Evolutionary conservation across 2,329 filamentous ascomycete genomes (phyloP).

Genomic region (Arthroderma sp.): DNA sequence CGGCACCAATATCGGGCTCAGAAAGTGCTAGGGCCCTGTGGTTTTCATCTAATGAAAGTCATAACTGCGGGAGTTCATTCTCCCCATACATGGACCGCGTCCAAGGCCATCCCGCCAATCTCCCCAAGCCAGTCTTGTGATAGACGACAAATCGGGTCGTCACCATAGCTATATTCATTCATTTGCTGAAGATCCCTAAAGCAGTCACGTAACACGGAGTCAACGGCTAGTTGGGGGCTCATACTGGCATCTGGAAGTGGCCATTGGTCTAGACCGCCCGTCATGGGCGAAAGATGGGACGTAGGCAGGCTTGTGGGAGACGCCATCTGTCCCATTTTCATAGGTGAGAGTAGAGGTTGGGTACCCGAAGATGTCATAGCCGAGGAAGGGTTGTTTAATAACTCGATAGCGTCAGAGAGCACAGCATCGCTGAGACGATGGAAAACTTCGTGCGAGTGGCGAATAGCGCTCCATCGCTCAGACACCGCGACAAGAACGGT

Average conservation of each 20-base stretch:
- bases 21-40: background rate
- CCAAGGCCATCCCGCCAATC: slow-evolving; percentile 16
- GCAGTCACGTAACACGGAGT: slow-evolving; percentile 31
- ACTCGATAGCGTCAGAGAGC: slow-evolving; percentile 31
- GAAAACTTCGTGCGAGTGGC: slow-evolving; percentile 35
- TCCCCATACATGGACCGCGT: slow-evolving; percentile 11
- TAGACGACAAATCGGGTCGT: slow-evolving; percentile 22
- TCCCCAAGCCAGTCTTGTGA: slow-evolving; percentile 26
- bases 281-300: slow-evolving; percentile 5
- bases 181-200: slow-evolving; percentile 25
- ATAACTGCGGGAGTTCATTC: slow-evolving; percentile 1
- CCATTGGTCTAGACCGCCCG: slow-evolving; percentile 9
- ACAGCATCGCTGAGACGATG: slow-evolving; percentile 35
- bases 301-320: background rate
- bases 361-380: slow-evolving; percentile 12
- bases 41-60: background rate
- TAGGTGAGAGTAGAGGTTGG: slow-evolving; percentile 3
- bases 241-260: slow-evolving; percentile 3
- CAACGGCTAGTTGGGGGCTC: slow-evolving; percentile 23
- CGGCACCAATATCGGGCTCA: background rate
- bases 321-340: slow-evolving; percentile 7
- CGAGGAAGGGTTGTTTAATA: slow-evolving; percentile 8
- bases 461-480: slow-evolving; percentile 32
- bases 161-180: slow-evolving; percentile 17
- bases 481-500: slow-evolving; percentile 37